Percentiles rank a stretch among this genome's conserved stretches.
Conservation (phyloP, 139 green algal genomes). For the Cymbomonas tetramitiformis region DNA sequence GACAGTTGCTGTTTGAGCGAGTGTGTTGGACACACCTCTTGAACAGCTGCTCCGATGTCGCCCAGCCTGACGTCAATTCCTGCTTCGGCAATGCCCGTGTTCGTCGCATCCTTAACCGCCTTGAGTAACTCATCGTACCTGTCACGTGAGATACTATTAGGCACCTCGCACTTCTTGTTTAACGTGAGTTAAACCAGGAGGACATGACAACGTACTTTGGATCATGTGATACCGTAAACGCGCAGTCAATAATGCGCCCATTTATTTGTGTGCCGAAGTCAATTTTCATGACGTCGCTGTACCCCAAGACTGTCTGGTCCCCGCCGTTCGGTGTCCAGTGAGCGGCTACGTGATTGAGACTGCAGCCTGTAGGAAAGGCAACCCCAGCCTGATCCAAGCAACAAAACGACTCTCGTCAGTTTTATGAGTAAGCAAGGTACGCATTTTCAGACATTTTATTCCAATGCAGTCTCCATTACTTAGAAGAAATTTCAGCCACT, state of each 20-base stretch:
- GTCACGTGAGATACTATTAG: too few species aligned
- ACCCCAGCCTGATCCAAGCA: conserved; percentile 83
- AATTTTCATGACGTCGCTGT: conserved; percentile 98
- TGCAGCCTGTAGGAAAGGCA: conserved; percentile 83
- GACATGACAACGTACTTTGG: too few species aligned
- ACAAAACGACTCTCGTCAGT: too few species aligned
- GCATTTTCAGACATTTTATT: too few species aligned
- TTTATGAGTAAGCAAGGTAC: too few species aligned
- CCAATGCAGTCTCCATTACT: too few species aligned
- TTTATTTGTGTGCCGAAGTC: conserved; percentile 47
- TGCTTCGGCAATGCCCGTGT: conserved; percentile 67
- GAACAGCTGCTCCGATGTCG: conserved; percentile 80
- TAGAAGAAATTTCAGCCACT: too few species aligned
- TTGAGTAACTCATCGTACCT: conserved; percentile 76
- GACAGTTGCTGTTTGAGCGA: too few species aligned
- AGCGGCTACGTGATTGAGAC: conserved; percentile 80
- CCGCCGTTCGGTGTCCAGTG: conserved; percentile 95
- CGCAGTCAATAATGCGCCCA: conserved; percentile 85
- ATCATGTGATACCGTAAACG: conserved; percentile 89
- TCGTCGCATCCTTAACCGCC: conserved; percentile 81
- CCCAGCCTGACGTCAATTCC: conserved; percentile 90
- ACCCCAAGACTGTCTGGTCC: conserved; percentile 91
- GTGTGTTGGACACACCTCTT: too few species aligned
- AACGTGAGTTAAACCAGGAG: too few species aligned
- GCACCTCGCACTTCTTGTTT: too few species aligned